A percentile compares a stretch with the other conserved stretches of the same genome.
phyloP scores from a whole-genome alignment of 176 grass and related monocot genomes.

The Phoenix dactylifera region DNA sequence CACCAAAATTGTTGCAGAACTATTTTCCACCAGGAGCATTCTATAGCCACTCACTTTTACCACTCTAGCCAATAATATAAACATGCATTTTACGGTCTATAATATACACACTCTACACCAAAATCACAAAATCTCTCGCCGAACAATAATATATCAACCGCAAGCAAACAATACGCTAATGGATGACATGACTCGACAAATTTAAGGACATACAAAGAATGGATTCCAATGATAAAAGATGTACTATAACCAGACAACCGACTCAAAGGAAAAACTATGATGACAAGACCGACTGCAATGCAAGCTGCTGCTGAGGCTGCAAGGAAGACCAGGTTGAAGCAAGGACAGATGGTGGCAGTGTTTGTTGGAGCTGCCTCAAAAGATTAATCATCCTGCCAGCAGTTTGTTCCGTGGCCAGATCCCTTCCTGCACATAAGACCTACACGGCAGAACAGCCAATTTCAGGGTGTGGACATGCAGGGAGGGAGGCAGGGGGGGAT shows the following conservation, averaged over 20 bases:
- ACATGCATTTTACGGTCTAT: slow-evolving; percentile 24
- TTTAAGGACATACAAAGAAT: slow-evolving; percentile 45
- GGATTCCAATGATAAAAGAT: slow-evolving; percentile 30
- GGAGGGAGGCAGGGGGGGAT: too few relatives aligned
- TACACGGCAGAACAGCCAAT: slow-evolving; percentile 8
- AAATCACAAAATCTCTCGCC: slow-evolving; percentile 29
- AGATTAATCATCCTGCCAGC: slow-evolving; percentile 50
- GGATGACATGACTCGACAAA: slow-evolving; percentile 26
- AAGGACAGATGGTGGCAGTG: slow-evolving; percentile 66
- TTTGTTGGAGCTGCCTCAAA: slow-evolving; percentile 70
- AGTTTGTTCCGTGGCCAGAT: slow-evolving; percentile 85
- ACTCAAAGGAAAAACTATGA: slow-evolving; percentile 20
- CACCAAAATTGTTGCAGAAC: slow-evolving; percentile 42
- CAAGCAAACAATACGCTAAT: slow-evolving; percentile 44
- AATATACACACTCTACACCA: slow-evolving; percentile 53
- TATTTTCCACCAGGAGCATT: slow-evolving; percentile 16
- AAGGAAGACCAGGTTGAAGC: slow-evolving; percentile 70
- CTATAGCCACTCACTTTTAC: slow-evolving; percentile 11
- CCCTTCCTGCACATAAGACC: slow-evolving; percentile 56
- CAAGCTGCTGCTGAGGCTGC: slow-evolving; percentile 76
- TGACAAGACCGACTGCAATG: slow-evolving; percentile 77
- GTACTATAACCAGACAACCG: too few relatives aligned
- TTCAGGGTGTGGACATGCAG: too few relatives aligned
- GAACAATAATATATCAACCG: neutral
- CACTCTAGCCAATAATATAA: slow-evolving; percentile 23